Evolutionary conservation across 306 rosid genomes (phyloP), one percentile per base, ranked within the genome.

Genomic region (Cotoneaster glaucophyllus): DNA sequence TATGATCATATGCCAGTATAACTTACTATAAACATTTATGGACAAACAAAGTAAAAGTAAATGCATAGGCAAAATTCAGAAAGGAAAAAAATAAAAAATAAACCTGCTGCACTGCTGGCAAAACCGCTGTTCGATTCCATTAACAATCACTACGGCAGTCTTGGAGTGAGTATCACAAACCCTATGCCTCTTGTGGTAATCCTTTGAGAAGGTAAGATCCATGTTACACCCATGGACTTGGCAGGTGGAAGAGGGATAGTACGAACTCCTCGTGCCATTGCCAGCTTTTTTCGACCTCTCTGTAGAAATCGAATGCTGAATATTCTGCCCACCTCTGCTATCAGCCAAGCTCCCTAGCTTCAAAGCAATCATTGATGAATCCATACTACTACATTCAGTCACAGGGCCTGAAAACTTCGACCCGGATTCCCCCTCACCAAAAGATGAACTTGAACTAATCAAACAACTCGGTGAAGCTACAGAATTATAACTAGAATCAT

Each of bases 31-130:
- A 58, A 17, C 75, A 59, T 31, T 41, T n/a, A 52, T 8, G 53
- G 22, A 72, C 44, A 66, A 28, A 41, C 25, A 53, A 64, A 31
- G 44, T 63, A 44, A 62, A 19, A 0, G 54, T 43, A 17, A 25
- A 64, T 5, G 58, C 19, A 31, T 21, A 22, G 52, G 58, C 34
- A 75, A 69, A 34, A 32, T 52, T 15, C 29, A 61, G 19, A 50
- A 41, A 58, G 61, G 0, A 54, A 44, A n/a, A 1, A 54, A 44
- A n/a, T 48, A 71, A 53, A 65, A 6, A 37, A 24, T 8, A 69
- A 25, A 92, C 97, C 96, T 92, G 87, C 97, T 92, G 78, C 97
- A 91, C 77, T 91, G 95, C 81, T 91, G 97, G 63, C 97, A 91
- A 87, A 91, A 91, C 82, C 97, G 86, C 73, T 92, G 96, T 45